Evolutionary conservation across 2,329 filamentous ascomycete species (phyloP).

Genomic region (Apiospora hydei): DNA sequence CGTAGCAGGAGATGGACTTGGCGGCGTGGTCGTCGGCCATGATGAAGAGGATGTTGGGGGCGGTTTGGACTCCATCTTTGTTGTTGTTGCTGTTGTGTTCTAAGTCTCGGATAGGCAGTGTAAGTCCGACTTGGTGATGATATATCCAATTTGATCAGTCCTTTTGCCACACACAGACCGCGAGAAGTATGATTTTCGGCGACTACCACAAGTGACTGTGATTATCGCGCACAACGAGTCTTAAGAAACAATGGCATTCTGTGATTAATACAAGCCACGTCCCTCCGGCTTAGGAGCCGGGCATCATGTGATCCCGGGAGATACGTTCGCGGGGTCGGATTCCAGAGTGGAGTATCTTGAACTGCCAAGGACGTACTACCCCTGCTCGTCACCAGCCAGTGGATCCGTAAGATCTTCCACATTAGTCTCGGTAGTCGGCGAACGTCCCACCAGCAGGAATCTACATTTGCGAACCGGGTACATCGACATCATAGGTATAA

Average conservation of each 20-base stretch:
- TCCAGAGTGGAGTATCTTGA: not conserved
- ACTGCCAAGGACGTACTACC: not conserved
- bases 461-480: not conserved
- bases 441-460: not conserved
- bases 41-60: conserved; percentile 56
- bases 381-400: not conserved
- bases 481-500: not conserved
- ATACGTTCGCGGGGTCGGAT: not conserved
- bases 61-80: not conserved
- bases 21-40: conserved; percentile 63
- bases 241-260: not conserved
- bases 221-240: too few species aligned
- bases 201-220: too few species aligned
- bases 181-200: too few species aligned
- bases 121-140: too few species aligned
- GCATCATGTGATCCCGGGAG: not conserved
- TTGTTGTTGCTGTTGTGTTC: too few species aligned
- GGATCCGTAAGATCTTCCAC: not conserved
- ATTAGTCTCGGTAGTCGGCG: not conserved
- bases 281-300: not conserved
- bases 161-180: too few species aligned
- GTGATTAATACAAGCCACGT: not conserved
- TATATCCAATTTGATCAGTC: too few species aligned
- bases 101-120: too few species aligned
- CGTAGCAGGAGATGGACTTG: conserved; percentile 57